phyloP scores from a whole-genome alignment of 345 rosid species.

The Atalantia buxifolia region DNA sequence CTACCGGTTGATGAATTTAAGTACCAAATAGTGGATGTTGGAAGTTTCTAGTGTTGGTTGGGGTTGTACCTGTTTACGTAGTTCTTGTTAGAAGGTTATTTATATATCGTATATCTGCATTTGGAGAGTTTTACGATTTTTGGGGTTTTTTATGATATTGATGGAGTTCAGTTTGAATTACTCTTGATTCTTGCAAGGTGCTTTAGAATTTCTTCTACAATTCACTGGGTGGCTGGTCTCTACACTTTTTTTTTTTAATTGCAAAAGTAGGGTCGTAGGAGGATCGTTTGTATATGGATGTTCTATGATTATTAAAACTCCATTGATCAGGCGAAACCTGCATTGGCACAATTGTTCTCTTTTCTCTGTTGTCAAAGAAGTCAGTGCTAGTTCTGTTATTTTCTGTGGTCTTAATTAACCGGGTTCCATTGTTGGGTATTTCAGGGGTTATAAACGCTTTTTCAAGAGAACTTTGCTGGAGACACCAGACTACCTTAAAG shows the following conservation, averaged over 20 bases:
- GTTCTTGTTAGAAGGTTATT: not conserved
- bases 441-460: slow-evolving; percentile 88
- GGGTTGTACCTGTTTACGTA: not conserved
- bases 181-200: not conserved
- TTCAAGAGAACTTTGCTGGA: slow-evolving; percentile 63
- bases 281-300: not conserved
- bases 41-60: not conserved
- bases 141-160: not conserved
- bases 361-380: not conserved
- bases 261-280: not conserved
- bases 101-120: not conserved
- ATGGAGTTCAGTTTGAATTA: not conserved
- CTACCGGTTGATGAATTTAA: not conserved
- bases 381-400: not conserved
- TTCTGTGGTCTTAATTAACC: slow-evolving; percentile 12
- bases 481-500: slow-evolving; percentile 67
- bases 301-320: not conserved
- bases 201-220: not conserved
- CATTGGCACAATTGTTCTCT: not conserved
- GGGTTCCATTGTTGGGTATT: slow-evolving; percentile 14
- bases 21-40: not conserved
- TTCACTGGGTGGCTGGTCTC: not conserved
- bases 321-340: not conserved
- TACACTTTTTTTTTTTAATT: not conserved
- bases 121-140: not conserved